These are phyloP conservation scores for Bipolaris gigantea DNA, from an alignment of 2,329 filamentous ascomycete species.

Conservation along the genomic window DNA sequence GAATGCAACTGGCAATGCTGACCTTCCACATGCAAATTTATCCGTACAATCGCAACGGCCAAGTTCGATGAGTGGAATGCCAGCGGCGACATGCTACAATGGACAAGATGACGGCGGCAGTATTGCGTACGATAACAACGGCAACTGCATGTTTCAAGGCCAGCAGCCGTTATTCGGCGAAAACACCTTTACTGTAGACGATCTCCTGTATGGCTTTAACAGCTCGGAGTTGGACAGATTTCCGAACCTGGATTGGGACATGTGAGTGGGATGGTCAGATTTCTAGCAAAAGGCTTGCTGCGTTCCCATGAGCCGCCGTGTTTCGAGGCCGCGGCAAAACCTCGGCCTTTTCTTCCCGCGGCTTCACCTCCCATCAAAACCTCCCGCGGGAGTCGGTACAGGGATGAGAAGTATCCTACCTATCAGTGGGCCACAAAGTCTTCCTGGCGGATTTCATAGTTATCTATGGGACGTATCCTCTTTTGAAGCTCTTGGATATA, in stretches of 20 bases:
- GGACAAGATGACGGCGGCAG: neutral
- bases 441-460: neutral
- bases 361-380: neutral
- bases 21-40: neutral
- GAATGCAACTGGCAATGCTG: neutral
- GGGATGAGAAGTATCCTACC: neutral
- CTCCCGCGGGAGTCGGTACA: constrained; percentile 1
- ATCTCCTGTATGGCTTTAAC: constrained; percentile 32
- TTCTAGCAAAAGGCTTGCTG: neutral
- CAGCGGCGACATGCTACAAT: neutral
- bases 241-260: constrained; percentile 11
- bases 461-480: neutral
- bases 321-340: neutral
- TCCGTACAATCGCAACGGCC: neutral
- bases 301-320: no score
- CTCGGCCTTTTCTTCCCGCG: constrained; percentile 1
- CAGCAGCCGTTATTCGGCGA: constrained; percentile 20
- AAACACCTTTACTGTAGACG: constrained; percentile 23
- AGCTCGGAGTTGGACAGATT: constrained; percentile 31
- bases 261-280: neutral
- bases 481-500: neutral
- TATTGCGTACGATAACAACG: constrained; percentile 15
- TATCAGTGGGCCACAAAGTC: neutral
- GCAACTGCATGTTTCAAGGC: constrained; percentile 13
- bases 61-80: neutral